These are phyloP conservation scores for Hebeloma cylindrosporum DNA, from an alignment of 768 basidiomycete species.

Conservation along the genomic window DNA sequence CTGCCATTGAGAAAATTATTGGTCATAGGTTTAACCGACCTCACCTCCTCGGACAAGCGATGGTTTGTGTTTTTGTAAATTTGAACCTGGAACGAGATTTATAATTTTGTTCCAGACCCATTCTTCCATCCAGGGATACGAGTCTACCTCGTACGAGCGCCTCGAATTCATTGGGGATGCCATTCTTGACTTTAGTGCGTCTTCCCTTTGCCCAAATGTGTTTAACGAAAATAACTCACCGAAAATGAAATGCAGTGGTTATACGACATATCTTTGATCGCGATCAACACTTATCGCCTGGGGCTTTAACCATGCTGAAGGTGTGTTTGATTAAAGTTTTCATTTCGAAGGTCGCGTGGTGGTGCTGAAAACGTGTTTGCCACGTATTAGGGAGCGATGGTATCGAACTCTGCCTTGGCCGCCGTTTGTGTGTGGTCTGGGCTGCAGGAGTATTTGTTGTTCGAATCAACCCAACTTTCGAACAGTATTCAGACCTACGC, in stretches of 20 bases:
- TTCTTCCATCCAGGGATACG: slow-evolving; percentile 54
- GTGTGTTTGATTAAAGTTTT: too few species aligned
- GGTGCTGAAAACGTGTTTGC: slow-evolving; percentile 16
- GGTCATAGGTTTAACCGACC: slow-evolving; percentile 62
- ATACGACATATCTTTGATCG: slow-evolving; percentile 68
- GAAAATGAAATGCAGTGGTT: slow-evolving; percentile 51
- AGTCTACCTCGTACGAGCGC: slow-evolving; percentile 65
- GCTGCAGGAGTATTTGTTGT: slow-evolving; percentile 59
- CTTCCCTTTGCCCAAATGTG: background rate
- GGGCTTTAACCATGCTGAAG: slow-evolving; percentile 79
- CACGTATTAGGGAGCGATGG: slow-evolving; percentile 70
- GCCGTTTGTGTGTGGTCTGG: slow-evolving; percentile 73
- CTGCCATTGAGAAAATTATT: slow-evolving; percentile 61
- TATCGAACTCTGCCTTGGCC: slow-evolving; percentile 76
- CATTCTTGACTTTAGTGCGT: slow-evolving; percentile 77
- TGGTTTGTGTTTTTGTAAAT: slow-evolving; percentile 47
- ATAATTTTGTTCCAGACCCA: slow-evolving; percentile 53
- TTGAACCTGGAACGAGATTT: background rate
- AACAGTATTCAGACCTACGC: slow-evolving; percentile 55
- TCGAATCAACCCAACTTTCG: slow-evolving; percentile 54
- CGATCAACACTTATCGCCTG: slow-evolving; percentile 65
- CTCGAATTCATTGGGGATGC: slow-evolving; percentile 88
- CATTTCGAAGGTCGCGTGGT: background rate
- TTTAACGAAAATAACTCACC: slow-evolving; percentile 2
- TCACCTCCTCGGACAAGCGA: slow-evolving; percentile 66